phyloP scores from a whole-genome alignment of 2,329 filamentous ascomycete genomes.

The Septoria linicola region DNA sequence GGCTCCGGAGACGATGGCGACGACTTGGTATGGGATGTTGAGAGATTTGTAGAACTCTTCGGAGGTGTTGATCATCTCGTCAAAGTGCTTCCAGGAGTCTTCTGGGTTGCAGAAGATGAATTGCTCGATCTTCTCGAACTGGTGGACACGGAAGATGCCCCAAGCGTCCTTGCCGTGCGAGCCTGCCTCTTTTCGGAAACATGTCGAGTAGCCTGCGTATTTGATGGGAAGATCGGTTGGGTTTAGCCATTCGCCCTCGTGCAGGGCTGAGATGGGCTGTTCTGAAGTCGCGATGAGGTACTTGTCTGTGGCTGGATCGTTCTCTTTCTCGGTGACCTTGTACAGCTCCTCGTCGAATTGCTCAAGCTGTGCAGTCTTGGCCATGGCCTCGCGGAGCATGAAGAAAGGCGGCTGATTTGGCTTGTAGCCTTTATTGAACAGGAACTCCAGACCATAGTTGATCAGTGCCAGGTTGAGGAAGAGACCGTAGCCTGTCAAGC shows the following conservation, averaged over 20 bases:
- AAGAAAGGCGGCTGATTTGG: conserved; percentile 77
- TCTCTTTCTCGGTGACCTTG: conserved; percentile 83
- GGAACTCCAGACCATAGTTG: conserved; percentile 91
- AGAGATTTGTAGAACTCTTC: conserved; percentile 96
- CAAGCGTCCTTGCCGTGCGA: conserved; percentile 90
- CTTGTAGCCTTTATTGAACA: conserved; percentile 66
- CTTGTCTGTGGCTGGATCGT: conserved; percentile 80
- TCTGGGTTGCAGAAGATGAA: conserved; percentile 81
- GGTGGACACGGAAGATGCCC: conserved; percentile 97
- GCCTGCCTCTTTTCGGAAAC: conserved; percentile 93
- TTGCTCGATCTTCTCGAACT: conserved; percentile 93
- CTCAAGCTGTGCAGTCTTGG: conserved; percentile 93
- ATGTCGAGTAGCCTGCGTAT: conserved; percentile 84
- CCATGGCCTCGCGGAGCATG: conserved; percentile 95
- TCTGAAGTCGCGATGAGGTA: conserved; percentile 81
- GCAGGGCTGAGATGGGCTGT: conserved; percentile 83
- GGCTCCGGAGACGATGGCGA: conserved; percentile 93
- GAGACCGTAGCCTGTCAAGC: conserved; percentile 83
- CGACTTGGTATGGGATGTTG: conserved; percentile 83
- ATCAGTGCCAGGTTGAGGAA: conserved; percentile 90
- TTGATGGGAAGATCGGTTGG: conserved; percentile 84
- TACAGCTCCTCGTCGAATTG: conserved; percentile 98
- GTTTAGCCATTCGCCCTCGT: conserved; percentile 90
- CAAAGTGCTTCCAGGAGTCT: conserved; percentile 88
- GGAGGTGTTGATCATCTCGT: conserved; percentile 84